A percentile compares a stretch with the other conserved stretches of the same genome.
Conservation (phyloP, 192 early-diverging fungal genomes). For the Lobosporangium transversale region DNA sequence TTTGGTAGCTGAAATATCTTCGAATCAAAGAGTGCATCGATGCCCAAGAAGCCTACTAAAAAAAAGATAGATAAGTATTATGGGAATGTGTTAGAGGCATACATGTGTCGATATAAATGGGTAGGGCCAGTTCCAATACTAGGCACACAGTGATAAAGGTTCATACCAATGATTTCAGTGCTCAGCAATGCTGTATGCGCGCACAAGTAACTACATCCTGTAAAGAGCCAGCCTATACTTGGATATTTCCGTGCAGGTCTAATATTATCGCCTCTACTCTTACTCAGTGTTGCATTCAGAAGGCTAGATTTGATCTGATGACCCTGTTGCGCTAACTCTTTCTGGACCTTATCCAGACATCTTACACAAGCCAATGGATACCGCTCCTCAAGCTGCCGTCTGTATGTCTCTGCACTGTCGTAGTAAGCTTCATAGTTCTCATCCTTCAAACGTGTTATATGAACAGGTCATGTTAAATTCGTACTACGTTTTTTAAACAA, state of each 20-base stretch:
- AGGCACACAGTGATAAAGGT: not conserved
- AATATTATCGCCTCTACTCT: conserved; percentile 34
- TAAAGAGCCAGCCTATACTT: conserved; percentile 8
- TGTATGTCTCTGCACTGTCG: conserved; percentile 29
- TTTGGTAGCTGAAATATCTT: no score
- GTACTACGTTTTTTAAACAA: no score
- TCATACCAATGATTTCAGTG: conserved; percentile 15
- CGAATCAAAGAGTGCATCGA: no score
- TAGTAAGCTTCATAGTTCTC: conserved; percentile 33
- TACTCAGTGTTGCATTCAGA: conserved; percentile 28
- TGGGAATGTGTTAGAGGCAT: no score
- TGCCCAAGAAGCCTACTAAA: no score
- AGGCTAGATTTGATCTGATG: conserved; percentile 35
- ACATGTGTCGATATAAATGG: no score
- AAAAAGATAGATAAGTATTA: no score
- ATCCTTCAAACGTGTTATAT: conserved; percentile 10
- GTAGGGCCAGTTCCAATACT: no score
- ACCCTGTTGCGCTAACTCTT: conserved; percentile 21
- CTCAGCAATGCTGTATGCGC: conserved; percentile 5
- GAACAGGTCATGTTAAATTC: no score
- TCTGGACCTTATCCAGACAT: conserved; percentile 37
- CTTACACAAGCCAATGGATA: conserved; percentile 35
- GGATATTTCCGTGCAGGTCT: conserved; percentile 23
- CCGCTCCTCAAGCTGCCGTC: conserved; percentile 31
- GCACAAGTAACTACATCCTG: conserved; percentile 13